These are phyloP conservation scores for Kwoniella botswanensis DNA, from an alignment of 768 basidiomycete genomes.

Conservation along the genomic window DNA sequence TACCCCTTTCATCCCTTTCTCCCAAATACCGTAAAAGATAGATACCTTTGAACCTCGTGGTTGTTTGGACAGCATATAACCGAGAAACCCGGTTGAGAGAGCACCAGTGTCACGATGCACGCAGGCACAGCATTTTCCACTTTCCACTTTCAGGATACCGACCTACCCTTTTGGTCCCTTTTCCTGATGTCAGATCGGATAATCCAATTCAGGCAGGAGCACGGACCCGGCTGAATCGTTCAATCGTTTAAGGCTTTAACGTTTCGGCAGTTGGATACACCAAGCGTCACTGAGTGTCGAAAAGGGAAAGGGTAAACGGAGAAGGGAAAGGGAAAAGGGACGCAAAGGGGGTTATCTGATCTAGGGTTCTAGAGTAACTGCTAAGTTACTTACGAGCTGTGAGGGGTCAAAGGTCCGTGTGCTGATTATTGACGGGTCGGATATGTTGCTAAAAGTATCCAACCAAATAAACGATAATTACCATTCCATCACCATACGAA, in stretches of 20 bases:
- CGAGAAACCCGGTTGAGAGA: neutral
- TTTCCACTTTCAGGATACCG: neutral
- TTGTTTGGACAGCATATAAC: neutral
- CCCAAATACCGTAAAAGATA: neutral
- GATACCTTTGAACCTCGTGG: neutral
- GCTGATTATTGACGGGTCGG: neutral
- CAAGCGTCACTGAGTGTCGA: neutral
- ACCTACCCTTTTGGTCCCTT: neutral
- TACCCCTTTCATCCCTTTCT: neutral
- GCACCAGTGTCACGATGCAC: neutral
- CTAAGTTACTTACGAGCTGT: neutral
- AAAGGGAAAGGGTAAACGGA: neutral
- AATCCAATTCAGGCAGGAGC: too few species aligned
- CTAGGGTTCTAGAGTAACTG: neutral
- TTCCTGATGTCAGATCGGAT: too few species aligned
- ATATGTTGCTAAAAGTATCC: neutral
- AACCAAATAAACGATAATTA: conserved; percentile 11
- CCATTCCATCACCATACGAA: neutral
- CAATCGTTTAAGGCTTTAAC: too few species aligned
- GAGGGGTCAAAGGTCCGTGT: conserved; percentile 3
- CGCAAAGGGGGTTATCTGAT: neutral
- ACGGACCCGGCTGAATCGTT: neutral
- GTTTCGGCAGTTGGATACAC: neutral
- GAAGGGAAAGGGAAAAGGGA: neutral
- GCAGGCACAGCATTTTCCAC: neutral